A percentile compares a stretch with the other conserved stretches of the same genome.
These are phyloP conservation scores for Neophaeococcomyces aloes DNA, from an alignment of 2,329 filamentous ascomycete species.

Conservation along the genomic window DNA sequence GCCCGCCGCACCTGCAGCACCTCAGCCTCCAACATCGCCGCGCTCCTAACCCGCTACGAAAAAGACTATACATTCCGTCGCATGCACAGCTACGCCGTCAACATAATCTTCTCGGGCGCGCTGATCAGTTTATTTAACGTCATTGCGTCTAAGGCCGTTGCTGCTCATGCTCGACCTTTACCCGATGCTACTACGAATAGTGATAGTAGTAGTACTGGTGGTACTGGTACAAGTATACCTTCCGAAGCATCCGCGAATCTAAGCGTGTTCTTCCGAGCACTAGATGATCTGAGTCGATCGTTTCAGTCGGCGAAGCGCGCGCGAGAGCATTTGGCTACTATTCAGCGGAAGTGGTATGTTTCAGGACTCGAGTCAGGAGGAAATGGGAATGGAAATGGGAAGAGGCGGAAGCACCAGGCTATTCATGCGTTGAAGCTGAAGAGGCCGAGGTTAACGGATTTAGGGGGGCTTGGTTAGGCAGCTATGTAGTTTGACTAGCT, in stretches of 20 bases:
- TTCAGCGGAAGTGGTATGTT: conserved; percentile 1
- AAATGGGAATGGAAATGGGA: too few species aligned
- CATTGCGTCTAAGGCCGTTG: too few species aligned
- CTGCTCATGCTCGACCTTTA: neutral
- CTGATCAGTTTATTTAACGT: conserved; percentile 6
- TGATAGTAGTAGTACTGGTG: too few species aligned
- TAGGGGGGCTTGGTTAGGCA: too few species aligned
- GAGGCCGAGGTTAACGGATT: too few species aligned
- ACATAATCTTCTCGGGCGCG: conserved; percentile 6
- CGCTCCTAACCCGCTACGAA: conserved; percentile 2
- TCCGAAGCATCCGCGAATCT: neutral
- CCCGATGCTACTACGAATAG: neutral
- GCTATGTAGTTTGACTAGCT: too few species aligned
- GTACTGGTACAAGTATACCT: too few species aligned
- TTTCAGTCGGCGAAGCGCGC: neutral
- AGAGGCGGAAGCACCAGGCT: too few species aligned
- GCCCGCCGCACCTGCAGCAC: conserved; percentile 2
- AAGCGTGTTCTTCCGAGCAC: neutral
- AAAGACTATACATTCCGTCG: neutral
- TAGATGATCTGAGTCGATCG: neutral
- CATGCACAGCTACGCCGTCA: conserved; percentile 6
- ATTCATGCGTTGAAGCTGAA: too few species aligned
- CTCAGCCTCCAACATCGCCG: conserved; percentile 1
- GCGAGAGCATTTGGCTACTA: conserved; percentile 2
- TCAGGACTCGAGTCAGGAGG: too few species aligned